Base-by-base conservation (phyloP, 1,284 basidiomycete species). In the Ganoderma meredithae region DNA sequence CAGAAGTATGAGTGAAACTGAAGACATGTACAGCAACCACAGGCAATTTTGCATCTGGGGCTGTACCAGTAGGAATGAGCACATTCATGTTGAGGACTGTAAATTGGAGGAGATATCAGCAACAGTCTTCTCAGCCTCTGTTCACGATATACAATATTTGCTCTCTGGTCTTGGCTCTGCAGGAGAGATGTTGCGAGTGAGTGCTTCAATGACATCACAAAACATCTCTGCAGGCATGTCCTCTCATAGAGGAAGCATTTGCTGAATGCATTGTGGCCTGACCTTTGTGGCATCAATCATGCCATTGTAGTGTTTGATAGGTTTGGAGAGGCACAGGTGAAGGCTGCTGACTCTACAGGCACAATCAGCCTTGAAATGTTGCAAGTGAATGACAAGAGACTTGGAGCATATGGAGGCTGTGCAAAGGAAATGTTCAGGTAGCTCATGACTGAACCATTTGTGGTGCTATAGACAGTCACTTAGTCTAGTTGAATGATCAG, bases 401-500 rank as follows among this genome's bases (percentile, higher is more conserved):
- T 3, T 3, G 33, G 33, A 17, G 71, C 81, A 62, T 67, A 82
- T 79, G 83, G 83, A 2, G 83, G 80, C 58, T 79, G 68, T 0
- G 87, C 86, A 67, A 84, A 90, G 0, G 87, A 86, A 40, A 89
- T 86, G 0, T 86, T 86, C 1, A 87, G 75, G 69, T 83, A 88
- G 58, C 82, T 79, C 19, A 77, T 74, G 0, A 82, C 75, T 2
- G 64, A 43, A 15, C 69, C 71, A 15, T 65, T 66, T 7, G 67
- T 58, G 3, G 55, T 69, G 0, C 76, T 75, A 9, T 71, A 40
- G 55, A 76, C 71, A 0, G 62, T 67, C 1, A 72, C 75, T 6
- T 49, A 40, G 63, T 76, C 75, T 17, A 76, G 70, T 36, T 25
- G 59, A 12, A 73, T 68, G 0, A 61, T 69, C 7, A 68, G 65